phyloP scores from a whole-genome alignment of 306 rosid species.

The Malus fusca region DNA sequence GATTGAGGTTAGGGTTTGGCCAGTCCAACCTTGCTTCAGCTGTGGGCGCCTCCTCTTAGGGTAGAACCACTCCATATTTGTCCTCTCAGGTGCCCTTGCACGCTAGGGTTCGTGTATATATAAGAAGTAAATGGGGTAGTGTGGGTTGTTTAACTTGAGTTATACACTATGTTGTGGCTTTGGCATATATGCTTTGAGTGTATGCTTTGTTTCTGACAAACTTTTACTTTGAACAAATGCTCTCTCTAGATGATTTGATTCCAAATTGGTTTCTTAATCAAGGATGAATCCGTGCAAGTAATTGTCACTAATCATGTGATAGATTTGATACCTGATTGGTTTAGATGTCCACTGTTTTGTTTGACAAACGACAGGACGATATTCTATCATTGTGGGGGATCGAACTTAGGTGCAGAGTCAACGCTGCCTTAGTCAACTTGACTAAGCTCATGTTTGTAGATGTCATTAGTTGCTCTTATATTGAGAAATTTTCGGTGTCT shows the following conservation, averaged over 20 bases:
- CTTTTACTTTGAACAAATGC: constrained; percentile 24
- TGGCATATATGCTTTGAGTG: constrained; percentile 88
- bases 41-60: constrained; percentile 57
- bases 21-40: constrained; percentile 56
- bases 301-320: not conserved
- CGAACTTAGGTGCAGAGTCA: too few species aligned
- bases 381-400: too few species aligned
- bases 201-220: constrained; percentile 14
- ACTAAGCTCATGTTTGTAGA: too few species aligned
- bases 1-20: constrained; percentile 42
- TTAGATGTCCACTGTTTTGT: not conserved
- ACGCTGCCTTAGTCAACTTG: too few species aligned
- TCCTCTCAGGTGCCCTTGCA: not conserved
- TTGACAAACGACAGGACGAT: too few species aligned
- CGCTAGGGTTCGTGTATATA: not conserved
- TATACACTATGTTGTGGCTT: constrained; percentile 16
- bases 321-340: not conserved
- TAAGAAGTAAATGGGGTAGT: not conserved
- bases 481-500: too few species aligned
- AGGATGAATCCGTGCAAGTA: not conserved
- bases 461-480: too few species aligned
- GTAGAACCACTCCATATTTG: constrained; percentile 50
- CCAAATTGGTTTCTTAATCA: constrained; percentile 14
- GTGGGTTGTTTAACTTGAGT: constrained; percentile 23
- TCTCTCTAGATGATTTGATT: constrained; percentile 26